Base-by-base conservation (phyloP, 768 basidiomycete genomes). In the Kwoniella dendrophila region DNA sequence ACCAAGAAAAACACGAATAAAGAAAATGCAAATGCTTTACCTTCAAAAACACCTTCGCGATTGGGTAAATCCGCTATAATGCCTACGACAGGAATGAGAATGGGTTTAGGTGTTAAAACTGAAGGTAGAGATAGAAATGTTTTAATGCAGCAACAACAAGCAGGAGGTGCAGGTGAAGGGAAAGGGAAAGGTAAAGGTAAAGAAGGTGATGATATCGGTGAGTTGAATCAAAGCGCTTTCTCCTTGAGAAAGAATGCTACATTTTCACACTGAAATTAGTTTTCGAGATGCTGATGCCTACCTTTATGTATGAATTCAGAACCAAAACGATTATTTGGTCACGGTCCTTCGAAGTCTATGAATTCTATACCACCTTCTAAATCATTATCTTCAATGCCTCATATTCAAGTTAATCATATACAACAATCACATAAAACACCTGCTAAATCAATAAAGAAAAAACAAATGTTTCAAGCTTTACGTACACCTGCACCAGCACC, bases 151-250 rank as follows among this genome's bases (percentile, higher is more conserved):
- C 41, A 52, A 1, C 34, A 43, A 26, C 8, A 51, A 40, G 43
- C 54, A 18, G 53, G 22, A 45, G 60, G 48, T n/a, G n/a, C n/a
- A 6, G 1, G 45, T 33, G 14, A 30, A 4, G 22, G 63, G 51
- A 12, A 61, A 52, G 38, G 62, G 27, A 10, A 59, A 53, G 16
- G 68, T 48, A 14, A 71, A 47, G 72, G 70, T 0, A 68, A 66
- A 47, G 72, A 71, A 26, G 63, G 53, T n/a, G 69, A 59, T n/a
- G 70, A 71, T 33, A 71, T 75, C 32, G 74, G 74, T 75, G n/a
- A 54, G 71, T 72, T 8, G 36, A 24, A n/a, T 10, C n/a, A 45
- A 11, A n/a, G 2, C 44, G n/a, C n/a, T n/a, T n/a, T n/a, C n/a
- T n/a, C n/a, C n/a, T n/a, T n/a, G n/a, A n/a, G n/a, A n/a, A n/a